Conservation (phyloP, 2,329 filamentous ascomycete genomes). For the Arachnopeziza araneosa region DNA sequence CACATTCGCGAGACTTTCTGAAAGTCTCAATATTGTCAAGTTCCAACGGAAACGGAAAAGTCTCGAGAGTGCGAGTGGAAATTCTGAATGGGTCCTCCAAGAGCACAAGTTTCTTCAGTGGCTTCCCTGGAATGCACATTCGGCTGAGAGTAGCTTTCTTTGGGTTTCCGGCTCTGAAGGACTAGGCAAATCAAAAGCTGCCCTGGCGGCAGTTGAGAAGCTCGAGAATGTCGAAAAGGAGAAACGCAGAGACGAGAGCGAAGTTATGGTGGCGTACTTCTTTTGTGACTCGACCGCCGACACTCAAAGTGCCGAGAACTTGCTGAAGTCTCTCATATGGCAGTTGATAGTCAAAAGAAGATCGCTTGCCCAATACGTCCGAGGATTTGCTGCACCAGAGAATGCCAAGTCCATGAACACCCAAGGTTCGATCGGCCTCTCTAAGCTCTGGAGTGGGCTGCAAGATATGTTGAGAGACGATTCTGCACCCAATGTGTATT, state of each 20-base stretch:
- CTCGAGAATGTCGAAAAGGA: background rate
- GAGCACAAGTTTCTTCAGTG: background rate
- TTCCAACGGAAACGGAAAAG: background rate
- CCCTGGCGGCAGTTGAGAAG: background rate
- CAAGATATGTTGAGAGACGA: background rate
- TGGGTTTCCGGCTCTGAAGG: background rate
- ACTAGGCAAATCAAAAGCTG: background rate
- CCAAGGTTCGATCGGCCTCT: background rate
- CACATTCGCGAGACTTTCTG: background rate
- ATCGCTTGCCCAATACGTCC: background rate
- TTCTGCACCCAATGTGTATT: background rate
- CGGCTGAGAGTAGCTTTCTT: background rate
- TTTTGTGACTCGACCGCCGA: background rate
- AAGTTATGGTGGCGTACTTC: background rate
- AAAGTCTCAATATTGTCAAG: background rate
- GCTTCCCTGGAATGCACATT: background rate
- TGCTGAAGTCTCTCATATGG: background rate
- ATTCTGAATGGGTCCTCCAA: background rate
- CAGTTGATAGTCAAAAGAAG: background rate
- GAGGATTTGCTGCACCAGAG: background rate
- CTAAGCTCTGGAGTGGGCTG: background rate
- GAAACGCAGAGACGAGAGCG: background rate
- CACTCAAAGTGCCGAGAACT: background rate
- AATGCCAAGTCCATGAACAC: background rate
- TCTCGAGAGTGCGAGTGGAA: background rate